phyloP scores from a whole-genome alignment of 208 protist genomes.

The Leishmania lainsoni region DNA sequence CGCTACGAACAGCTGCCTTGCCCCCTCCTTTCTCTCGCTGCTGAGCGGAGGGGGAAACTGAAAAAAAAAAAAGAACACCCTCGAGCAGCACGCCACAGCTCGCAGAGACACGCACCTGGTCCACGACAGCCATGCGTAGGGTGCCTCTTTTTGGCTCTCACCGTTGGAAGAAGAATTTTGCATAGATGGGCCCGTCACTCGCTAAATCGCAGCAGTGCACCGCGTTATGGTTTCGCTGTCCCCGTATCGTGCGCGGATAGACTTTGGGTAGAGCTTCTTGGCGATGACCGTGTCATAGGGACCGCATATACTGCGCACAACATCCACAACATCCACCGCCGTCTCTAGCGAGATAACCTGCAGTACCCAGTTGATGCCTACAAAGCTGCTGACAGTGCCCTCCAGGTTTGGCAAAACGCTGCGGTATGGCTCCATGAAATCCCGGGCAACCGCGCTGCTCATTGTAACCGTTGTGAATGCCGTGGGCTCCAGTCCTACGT shows the following conservation, averaged over 20 bases:
- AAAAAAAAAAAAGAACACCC: not conserved
- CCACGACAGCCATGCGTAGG: not conserved
- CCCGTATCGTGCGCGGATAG: slow-evolving; percentile 91
- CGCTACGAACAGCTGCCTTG: not conserved
- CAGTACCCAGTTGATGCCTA: slow-evolving; percentile 71
- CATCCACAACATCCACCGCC: slow-evolving; percentile 48
- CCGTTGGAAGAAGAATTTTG: slow-evolving; percentile 72
- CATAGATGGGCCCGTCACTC: slow-evolving; percentile 89
- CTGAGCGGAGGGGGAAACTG: not conserved
- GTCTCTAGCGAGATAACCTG: slow-evolving; percentile 65
- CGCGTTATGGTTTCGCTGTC: slow-evolving; percentile 79
- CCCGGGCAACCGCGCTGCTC: slow-evolving; percentile 49
- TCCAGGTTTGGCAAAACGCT: slow-evolving; percentile 72
- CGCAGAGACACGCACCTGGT: not conserved
- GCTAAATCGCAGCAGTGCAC: slow-evolving; percentile 96
- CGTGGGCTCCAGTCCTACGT: slow-evolving; percentile 63
- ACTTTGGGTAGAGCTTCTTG: slow-evolving; percentile 78
- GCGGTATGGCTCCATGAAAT: slow-evolving; percentile 77
- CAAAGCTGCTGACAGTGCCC: slow-evolving; percentile 53
- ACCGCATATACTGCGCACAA: slow-evolving; percentile 71
- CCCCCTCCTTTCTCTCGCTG: not conserved
- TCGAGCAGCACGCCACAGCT: not conserved
- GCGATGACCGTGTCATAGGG: slow-evolving; percentile 86
- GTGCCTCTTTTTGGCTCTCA: not conserved
- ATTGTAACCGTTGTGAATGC: slow-evolving; percentile 58